These are phyloP conservation scores for Candida ascalaphidarum DNA, from an alignment of 805 yeast genomes.

Conservation along the genomic window DNA sequence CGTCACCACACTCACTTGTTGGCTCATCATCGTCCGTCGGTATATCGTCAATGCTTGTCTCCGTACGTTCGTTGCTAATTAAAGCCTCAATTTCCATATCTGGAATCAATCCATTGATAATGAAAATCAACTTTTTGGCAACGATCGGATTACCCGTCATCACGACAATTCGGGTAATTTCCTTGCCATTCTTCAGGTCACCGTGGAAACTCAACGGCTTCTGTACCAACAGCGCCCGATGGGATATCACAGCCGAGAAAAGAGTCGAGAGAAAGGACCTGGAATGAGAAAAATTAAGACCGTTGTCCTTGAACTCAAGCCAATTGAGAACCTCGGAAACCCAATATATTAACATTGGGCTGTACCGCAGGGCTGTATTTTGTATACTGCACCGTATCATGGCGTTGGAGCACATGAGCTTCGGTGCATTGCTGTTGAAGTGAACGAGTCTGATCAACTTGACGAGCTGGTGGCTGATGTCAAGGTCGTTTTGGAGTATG, in stretches of 20 bases:
- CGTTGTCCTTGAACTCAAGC: constrained; percentile 47
- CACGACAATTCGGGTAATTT: constrained; percentile 41
- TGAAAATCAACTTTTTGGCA: constrained; percentile 49
- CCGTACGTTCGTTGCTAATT: no score
- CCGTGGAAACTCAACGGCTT: constrained; percentile 23
- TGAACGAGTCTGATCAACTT: constrained; percentile 29
- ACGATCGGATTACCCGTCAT: constrained; percentile 55
- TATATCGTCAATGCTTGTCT: no score
- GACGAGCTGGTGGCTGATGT: constrained; percentile 28
- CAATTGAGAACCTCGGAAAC: constrained; percentile 43
- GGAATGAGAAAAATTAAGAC: constrained; percentile 2
- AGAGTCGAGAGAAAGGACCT: constrained; percentile 39
- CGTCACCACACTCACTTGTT: no score
- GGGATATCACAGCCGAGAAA: constrained; percentile 36
- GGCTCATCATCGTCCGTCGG: no score
- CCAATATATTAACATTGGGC: constrained; percentile 40
- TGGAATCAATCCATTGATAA: constrained; percentile 43
- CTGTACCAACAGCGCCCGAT: constrained; percentile 22
- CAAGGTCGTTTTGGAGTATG: constrained; percentile 35
- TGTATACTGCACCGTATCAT: constrained; percentile 19
- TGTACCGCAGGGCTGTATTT: constrained; percentile 8
- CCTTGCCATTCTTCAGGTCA: constrained; percentile 10
- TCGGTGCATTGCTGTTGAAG: constrained; percentile 36
- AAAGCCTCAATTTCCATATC: constrained; percentile 11
- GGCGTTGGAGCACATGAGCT: constrained; percentile 32